Conservation (phyloP, 2,329 filamentous ascomycete genomes). For the Penicillium capsulatum region DNA sequence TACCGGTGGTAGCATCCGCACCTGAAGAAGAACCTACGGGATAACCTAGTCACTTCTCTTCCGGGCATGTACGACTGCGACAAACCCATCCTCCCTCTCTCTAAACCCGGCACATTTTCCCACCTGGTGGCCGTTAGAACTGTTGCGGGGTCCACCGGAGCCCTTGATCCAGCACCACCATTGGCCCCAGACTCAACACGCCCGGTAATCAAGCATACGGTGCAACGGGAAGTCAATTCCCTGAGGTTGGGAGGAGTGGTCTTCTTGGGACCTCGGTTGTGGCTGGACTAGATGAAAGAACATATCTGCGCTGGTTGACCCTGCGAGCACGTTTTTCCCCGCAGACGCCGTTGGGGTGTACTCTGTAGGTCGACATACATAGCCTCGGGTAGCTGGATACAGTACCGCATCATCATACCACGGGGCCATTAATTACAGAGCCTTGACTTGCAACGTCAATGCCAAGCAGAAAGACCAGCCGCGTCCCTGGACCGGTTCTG, state of each 20-base stretch:
- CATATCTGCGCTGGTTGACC: no score
- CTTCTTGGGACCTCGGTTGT: background rate
- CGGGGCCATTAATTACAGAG: background rate
- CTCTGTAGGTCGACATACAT: no score
- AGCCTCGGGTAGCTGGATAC: background rate
- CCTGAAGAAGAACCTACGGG: no score
- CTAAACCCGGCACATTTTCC: background rate
- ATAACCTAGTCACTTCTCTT: no score
- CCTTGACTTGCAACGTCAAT: background rate
- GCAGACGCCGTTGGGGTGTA: no score
- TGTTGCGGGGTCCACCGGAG: conserved; percentile 22
- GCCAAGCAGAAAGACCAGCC: background rate
- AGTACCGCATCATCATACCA: no score
- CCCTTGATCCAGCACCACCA: conserved; percentile 10
- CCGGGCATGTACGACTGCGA: no score
- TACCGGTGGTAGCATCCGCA: no score
- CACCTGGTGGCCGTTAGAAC: conserved; percentile 1
- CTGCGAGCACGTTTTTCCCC: no score
- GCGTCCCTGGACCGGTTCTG: conserved; percentile 6
- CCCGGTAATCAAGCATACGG: conserved; percentile 3
- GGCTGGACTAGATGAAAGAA: no score
- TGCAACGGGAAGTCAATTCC: conserved; percentile 10
- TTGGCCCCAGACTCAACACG: conserved; percentile 9
- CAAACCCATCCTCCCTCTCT: no score
- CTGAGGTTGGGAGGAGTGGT: background rate